Evolutionary conservation across 352 stramenopile genomes (phyloP).

Genomic region (Pythium plurisporium): DNA sequence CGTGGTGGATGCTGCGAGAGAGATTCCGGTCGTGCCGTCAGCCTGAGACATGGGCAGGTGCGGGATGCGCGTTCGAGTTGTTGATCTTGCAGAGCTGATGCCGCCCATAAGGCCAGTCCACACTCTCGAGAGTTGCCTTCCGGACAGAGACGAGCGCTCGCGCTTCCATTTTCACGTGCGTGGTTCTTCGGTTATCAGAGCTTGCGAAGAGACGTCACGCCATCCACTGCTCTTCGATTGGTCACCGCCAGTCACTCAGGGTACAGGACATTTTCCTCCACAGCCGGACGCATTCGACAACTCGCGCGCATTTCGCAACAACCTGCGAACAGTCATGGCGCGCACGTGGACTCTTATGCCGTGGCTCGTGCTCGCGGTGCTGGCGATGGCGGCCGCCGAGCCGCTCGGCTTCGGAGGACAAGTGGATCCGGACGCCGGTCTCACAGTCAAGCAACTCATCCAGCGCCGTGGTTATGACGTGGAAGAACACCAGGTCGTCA

Average conservation of each 20-base stretch:
- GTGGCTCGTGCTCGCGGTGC: slow-evolving; percentile 1
- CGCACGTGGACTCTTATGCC: neutral
- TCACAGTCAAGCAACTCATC: slow-evolving; percentile 48
- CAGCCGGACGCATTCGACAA: neutral
- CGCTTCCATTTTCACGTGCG: neutral
- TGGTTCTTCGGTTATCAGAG: neutral
- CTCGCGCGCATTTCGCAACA: neutral
- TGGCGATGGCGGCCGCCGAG: slow-evolving; percentile 16
- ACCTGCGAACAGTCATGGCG: neutral
- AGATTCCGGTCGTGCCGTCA: no score
- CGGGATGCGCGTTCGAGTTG: neutral
- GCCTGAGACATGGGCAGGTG: neutral
- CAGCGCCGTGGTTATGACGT: slow-evolving; percentile 43
- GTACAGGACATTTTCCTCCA: no score
- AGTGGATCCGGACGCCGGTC: slow-evolving; percentile 40
- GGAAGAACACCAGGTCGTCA: slow-evolving; percentile 56
- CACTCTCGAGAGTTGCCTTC: no score
- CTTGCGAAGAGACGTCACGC: neutral
- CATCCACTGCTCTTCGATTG: neutral
- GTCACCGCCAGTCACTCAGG: no score
- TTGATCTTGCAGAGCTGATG: neutral
- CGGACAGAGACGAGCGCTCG: no score
- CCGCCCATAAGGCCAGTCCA: no score
- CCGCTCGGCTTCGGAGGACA: slow-evolving; percentile 1
- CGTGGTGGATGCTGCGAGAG: no score